Base-by-base conservation (phyloP, 495 filamentous ascomycete species). In the Aspergillus heteromorphus region DNA sequence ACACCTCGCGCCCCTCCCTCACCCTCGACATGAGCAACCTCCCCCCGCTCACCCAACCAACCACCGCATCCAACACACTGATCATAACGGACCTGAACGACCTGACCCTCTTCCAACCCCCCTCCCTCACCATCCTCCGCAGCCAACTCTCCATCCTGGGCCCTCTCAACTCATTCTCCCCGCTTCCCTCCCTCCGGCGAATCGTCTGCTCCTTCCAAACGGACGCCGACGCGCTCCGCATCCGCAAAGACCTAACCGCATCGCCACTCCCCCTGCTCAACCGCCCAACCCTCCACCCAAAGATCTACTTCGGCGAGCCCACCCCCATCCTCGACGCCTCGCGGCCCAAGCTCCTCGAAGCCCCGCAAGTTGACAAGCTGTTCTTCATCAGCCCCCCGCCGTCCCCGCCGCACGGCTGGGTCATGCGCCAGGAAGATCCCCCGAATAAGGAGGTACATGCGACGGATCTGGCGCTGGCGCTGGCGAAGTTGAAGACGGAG, bases 311-410 rank as follows among this genome's bases (percentile, higher is more conserved):
- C 65, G 95, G 95, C 62, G 79, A 88, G 64, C 78, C 77, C 27
- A 95, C 88, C 2, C 85, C 84, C 20, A 73, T 86, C 21, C 65
- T 82, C 5, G 69, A 76, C 30, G 73, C 75, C n/a, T 66, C 76
- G 38, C 77, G 65, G 17, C 67, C 67, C 19, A 72, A 78, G 53
- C 87, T 92, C 55, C 81, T 98, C 6, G 78, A 86, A 34, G 84
- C 91, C 1, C 93, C 93, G 13, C 88, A 95, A 57, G 75, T 84
- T 40, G 84, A 88, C 60, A 97, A 96, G 74, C 80, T 96, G 31
- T 96, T 97, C 80, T 97, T 98, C 75, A 97, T 98, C 74, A 89
- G 84, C 53, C 93, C 93, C 30, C 93, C 93, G 9, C 95, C 93
- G 1, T 84, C 79, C 54, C 93, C 93, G 47, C 93, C 93, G 2